Conservation (phyloP, 208 protist species). For the Acanthamoeba castellanii region DNA sequence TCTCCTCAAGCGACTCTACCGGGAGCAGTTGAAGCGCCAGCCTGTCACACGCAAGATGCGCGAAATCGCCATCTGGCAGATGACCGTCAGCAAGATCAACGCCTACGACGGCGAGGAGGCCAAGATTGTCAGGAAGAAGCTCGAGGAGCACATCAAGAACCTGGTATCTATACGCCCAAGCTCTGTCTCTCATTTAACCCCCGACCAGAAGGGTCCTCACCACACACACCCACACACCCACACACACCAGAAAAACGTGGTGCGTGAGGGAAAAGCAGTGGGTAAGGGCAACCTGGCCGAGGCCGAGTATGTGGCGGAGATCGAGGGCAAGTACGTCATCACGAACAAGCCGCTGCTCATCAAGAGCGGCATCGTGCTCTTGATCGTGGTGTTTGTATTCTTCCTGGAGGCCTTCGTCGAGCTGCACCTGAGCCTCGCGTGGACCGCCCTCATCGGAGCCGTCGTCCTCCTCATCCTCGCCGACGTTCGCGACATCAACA, state of each 20-base stretch:
- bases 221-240: no score
- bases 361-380: constrained; percentile 78
- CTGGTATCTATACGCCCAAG: not conserved
- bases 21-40: not conserved
- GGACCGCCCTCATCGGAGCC: constrained; percentile 83
- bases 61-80: constrained; percentile 69
- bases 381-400: constrained; percentile 82
- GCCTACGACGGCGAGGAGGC: constrained; percentile 73
- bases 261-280: constrained; percentile 5
- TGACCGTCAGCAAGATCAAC: constrained; percentile 49
- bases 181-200: not conserved
- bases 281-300: constrained; percentile 63
- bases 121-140: constrained; percentile 65
- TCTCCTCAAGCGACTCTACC: constrained; percentile 44
- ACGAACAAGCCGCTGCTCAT: constrained; percentile 76
- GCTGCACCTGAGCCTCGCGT: constrained; percentile 82
- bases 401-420: constrained; percentile 80
- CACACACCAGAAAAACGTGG: not conserved
- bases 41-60: constrained; percentile 54
- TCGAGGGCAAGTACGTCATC: constrained; percentile 82
- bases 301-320: constrained; percentile 70
- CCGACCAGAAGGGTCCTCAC: no score
- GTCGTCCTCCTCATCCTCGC: constrained; percentile 77
- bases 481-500: constrained; percentile 53
- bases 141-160: constrained; percentile 72